Evolutionary conservation across 345 rosid genomes (phyloP), one percentile per base, ranked within the genome.

Genomic region (Lumnitzera littorea): DNA sequence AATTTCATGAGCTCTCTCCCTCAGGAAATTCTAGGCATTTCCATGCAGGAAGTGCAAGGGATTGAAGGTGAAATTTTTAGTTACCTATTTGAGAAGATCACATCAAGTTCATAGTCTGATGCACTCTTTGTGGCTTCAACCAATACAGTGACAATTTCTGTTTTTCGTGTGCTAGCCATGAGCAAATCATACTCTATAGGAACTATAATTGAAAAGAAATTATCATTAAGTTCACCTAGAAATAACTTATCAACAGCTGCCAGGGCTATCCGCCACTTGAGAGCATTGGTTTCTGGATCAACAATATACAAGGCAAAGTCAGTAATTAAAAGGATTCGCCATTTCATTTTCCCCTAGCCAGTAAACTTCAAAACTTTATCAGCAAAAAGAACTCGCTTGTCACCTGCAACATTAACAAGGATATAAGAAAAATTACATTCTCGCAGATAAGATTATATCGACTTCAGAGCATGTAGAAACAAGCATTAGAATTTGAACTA

Each of bases 121-220:
- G 85, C 76, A 31, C 75, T 72, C 78, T 86, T 91, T 4, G 87
- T 86, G 53, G 88, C 91, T 76, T 95, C 96, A 36, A 80, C 87
- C 66, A 95, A 73, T 50, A 84, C 81, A 13, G 88, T 81, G 62
- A 85, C 96, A 48, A 95, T 90, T 69, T 95, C 99, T 23, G 87
- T 80, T 77, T 91, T 95, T 25, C 96, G 80, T 15, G 97, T 85
- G 53, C 96, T 86, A 36, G 97, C 95, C 92, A 91, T 83, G 51
- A 95, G 89, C 9, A 91, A 58, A 78, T 95, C 99, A 67, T 95
- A 95, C 76, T 91, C 99, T 0, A 88, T 88, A 13, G 97, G 97
- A 51, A 95, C 71, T 41, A 95, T 74, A 62, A 95, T 67, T 0
- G 97, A 84, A 60, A 90, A 85, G 82, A 95, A 95, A 73, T 88